Evolutionary conservation across 768 basidiomycete genomes (phyloP), one percentile per base, ranked within the genome.

Genomic region (Austroboletus festivus): DNA sequence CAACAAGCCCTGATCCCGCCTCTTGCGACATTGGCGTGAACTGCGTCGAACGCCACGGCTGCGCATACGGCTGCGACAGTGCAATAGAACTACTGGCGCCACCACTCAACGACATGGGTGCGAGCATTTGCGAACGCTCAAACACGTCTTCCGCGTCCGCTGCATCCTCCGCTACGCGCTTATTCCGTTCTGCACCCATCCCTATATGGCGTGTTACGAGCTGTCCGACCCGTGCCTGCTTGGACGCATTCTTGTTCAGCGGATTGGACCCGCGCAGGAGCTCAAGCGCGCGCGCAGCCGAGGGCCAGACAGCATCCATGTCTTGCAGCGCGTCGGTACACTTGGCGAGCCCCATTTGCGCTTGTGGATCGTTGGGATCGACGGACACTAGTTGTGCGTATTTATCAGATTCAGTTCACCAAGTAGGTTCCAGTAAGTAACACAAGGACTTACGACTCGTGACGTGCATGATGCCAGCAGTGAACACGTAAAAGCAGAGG

Each of bases 381-480:
- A 77, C 69, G 18, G 79, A 82, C 35, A 89, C 88, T 62, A 84
- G 53, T 5, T 42, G 61, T 84, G 54, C 5, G 42, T 19, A 26
- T 35, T 19, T 28, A 41, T 58, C 38, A 50, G 48, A 47, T 20
- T 4, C 18, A 5, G 15, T 10, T 23, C 19, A 21, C 21, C n/a
- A n/a, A n/a, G n/a, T n/a, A n/a, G n/a, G n/a, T n/a, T n/a, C n/a
- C n/a, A n/a, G n/a, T n/a, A n/a, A 42, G 42, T 5, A 3, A 18
- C 22, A 18, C 1, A 33, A 13, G 31, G 4, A 77, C 87, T 55
- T 59, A 91, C 88, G 65, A 34, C 73, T 82, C 2, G 81, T 81
- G 39, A 87, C 79, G 57, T 90, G 89, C 85, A 86, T 88, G 44
- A 90, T 80, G 48, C 80, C 80, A 15, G 87, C 86, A 3, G 84